Percentiles rank a stretch among this genome's conserved stretches.
phyloP scores from a whole-genome alignment of 495 filamentous ascomycete genomes.

The Glarea lozoyensis region DNA sequence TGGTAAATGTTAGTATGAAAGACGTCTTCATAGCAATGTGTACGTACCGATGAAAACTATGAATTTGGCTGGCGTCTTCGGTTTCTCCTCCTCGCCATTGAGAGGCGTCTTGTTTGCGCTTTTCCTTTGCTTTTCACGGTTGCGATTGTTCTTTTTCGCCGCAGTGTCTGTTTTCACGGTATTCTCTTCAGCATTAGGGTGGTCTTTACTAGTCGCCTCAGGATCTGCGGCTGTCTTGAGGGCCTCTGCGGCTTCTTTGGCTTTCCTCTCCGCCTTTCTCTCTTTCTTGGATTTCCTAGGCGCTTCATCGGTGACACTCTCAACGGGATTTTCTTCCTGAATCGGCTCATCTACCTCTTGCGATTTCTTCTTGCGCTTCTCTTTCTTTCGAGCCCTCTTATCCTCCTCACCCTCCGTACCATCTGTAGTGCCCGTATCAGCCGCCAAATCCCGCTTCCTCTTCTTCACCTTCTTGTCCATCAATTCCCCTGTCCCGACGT shows the following conservation, averaged over 20 bases:
- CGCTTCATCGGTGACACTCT: conserved; percentile 19
- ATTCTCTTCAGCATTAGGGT: conserved; percentile 6
- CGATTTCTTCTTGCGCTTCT: conserved; percentile 12
- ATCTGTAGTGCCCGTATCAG: conserved; percentile 15
- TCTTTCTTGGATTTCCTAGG: conserved; percentile 23
- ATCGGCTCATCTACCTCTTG: conserved; percentile 25
- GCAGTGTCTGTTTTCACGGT: not conserved
- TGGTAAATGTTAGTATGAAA: conserved; percentile 20
- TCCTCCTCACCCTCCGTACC: conserved; percentile 11
- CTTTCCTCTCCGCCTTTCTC: conserved; percentile 27
- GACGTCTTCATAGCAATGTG: not conserved
- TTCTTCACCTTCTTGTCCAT: conserved; percentile 7
- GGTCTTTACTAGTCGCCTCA: conserved; percentile 6
- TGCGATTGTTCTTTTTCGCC: conserved; percentile 20
- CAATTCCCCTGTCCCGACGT: conserved; percentile 28
- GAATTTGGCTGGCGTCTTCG: conserved; percentile 44
- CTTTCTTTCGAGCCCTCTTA: conserved; percentile 34
- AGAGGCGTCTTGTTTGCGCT: conserved; percentile 16
- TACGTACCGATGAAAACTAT: conserved; percentile 64
- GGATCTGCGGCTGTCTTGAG: not conserved
- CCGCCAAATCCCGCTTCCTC: conserved; percentile 7
- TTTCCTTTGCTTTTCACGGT: conserved; percentile 20
- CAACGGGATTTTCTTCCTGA: conserved; percentile 36
- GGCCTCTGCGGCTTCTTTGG: conserved; percentile 19
- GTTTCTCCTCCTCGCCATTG: conserved; percentile 3